These are phyloP conservation scores for Triticum turgidum DNA, from an alignment of 176 grass and related monocot genomes.

Conservation along the genomic window DNA sequence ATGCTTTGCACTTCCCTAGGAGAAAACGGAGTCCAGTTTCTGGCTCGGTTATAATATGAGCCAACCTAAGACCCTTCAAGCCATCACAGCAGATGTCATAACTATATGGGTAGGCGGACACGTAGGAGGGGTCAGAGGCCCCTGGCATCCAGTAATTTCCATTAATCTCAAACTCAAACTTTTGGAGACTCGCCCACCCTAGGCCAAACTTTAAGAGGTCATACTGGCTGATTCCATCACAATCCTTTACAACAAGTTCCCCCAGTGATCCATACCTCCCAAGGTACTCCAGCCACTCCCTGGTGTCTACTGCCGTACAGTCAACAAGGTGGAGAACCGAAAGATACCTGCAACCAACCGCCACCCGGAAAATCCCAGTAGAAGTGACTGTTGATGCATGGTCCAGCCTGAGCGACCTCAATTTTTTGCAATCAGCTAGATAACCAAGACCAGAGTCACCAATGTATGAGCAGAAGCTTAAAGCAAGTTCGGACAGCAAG, in stretches of 20 bases:
- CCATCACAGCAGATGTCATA: conserved; percentile 13
- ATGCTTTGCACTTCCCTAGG: too few species aligned
- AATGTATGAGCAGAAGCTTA: too few species aligned
- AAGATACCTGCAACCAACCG: conserved; percentile 4
- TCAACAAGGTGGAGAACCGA: conserved; percentile 51
- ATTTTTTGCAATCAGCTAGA: too few species aligned
- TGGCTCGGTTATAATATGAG: too few species aligned
- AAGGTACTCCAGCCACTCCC: conserved; percentile 73
- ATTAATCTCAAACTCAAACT: conserved; percentile 60
- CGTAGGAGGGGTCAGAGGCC: neutral
- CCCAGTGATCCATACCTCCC: conserved; percentile 48
- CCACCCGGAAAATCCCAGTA: too few species aligned
- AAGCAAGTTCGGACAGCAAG: too few species aligned
- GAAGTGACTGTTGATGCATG: too few species aligned
- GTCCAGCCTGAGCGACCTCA: too few species aligned
- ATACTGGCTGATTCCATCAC: conserved; percentile 50
- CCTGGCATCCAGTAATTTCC: conserved; percentile 31
- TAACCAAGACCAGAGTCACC: too few species aligned
- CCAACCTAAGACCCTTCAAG: conserved; percentile 39
- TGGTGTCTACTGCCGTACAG: conserved; percentile 45
- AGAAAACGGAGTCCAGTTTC: conserved; percentile 22
- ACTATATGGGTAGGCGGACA: neutral
- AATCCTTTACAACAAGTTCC: conserved; percentile 59
- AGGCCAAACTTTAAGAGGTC: conserved; percentile 54
- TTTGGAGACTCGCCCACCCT: conserved; percentile 56